Base-by-base conservation (phyloP, 306 rosid genomes). In the Vicia sativa region DNA sequence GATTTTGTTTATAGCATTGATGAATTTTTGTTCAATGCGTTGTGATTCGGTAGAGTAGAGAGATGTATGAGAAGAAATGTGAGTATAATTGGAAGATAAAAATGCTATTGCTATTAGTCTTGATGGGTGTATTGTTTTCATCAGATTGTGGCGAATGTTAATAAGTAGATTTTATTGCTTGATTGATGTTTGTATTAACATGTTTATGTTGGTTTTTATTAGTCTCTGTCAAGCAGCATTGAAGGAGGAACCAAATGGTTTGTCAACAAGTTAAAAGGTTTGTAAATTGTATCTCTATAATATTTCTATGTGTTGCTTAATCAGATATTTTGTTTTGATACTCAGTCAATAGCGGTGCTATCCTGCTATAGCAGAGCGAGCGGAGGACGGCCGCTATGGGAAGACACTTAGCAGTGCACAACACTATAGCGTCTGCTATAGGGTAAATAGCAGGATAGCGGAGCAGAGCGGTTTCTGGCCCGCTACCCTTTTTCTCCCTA, bases 231-330 rank as follows among this genome's bases (percentile, higher is more conserved):
- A 49, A 78, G 58, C 68, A 88, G 84, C 56, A 83, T 91, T 28
- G 87, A 79, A 77, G 96, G 86, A 53, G 97, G 93, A 78, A 73
- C 97, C 46, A 85, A 80, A 75, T 91, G 97, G 97, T 25, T 91
- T 72, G 91, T 91, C 74, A 85, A 81, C 85, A 86, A 91, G 77
- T 18, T 91, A 41, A 88, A 88, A 88, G 97, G 97, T 91, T 57
- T 70, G 87, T n/a, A n/a, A n/a, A n/a, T 56, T 70, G 87, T 74
- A 62, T 73, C 72, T 48, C 29, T 43, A 45, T 55, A 6, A 52
- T 19, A 13, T 70, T 59, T 16, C 48, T 5, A 7, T 34, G 19
- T 49, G 11, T 56, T 26, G n/a, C 61, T 26, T 16, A 55, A 55
- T 55, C 39, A 6, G 10, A 26, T 6, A 53, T 15, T 11, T 4